Base-by-base conservation (phyloP, 2,329 filamentous ascomycete genomes). In the Fusarium chlamydosporum region DNA sequence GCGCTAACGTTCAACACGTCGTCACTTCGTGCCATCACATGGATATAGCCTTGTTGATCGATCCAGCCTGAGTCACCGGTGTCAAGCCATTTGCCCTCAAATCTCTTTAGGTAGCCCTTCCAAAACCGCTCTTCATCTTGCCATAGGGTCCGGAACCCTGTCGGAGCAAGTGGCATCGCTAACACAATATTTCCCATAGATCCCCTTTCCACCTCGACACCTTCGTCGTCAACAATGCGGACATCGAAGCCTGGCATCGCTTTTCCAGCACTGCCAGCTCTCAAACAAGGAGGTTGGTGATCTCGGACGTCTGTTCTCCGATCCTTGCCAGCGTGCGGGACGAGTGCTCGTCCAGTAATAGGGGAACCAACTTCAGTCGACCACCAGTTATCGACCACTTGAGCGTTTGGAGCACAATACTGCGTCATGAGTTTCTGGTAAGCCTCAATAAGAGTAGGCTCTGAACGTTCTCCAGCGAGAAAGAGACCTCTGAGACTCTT, bases 1-100 rank as follows among this genome's bases (percentile, higher is more conserved):
- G 94, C 94, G 40, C 94, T 94, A n/a, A 97, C 94, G 76, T 97
- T 97, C 76, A 97, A 94, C 62, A 97, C 91, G 78, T 97, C 94
- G 80, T 97, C 94, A 33, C 82, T 85, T 40, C 88, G 81, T 40
- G 85, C 85, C 88, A 90, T 89, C 70, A 90, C 87, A 68, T 87
- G 85, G 40, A 90, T 84, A 72, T 89, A 89, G 6, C 88, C 88
- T 40, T 95, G 90, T 15, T 85, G 78, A 75, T 97, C 94, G 59
- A 97, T 89, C 83, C 94, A 89, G 0, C 95, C 94, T 1, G 93
- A 91, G 76, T 98, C 94, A 3, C 94, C 95, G 0, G 94, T 97
- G 76, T 98, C 94, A 42, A 97, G 80, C 92, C 93, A 97, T 71
- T 87, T 87, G 0, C 93, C 93, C 7, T 86, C 74, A 75, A 97